Evolutionary conservation across 2,329 filamentous ascomycete species (phyloP), one percentile per base, ranked within the genome.

Genomic region (Nemania sp.): DNA sequence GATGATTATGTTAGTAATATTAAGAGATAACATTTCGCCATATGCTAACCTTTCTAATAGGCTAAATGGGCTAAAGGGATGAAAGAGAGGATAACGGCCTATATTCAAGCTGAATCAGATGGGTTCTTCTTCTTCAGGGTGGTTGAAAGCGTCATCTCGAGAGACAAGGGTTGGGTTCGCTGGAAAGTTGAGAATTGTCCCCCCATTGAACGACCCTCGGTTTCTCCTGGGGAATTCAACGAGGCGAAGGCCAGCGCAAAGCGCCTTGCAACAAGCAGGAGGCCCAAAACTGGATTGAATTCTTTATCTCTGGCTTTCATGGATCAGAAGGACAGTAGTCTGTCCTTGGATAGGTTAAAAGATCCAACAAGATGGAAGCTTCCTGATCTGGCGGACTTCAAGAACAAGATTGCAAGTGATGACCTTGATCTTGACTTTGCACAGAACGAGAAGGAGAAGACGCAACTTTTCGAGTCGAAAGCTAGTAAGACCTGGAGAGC

Each of bases 151-250:
- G 94, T 99, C 34, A 85, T 99, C 32, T 91, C 92, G 21, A 85
- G 95, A 65, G 95, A 99, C 76, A 98, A 97, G 80, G 97, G 98
- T 73, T 99, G 96, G 96, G 92, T 96, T 46, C 89, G 92, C 64
- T 99, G 95, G 95, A 99, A 99, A 78, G 89, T 94, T 62, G 92
- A 97, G 74, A 91, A 89, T 67, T 99, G 95, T 73, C 91, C 92
- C 21, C 85, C 89, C 5, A 98, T 99, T 71, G 88, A 93, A 71
- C 85, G 86, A 61, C 85, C 90, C 20, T 80, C 91, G 11, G 83
- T 98, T 32, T 83, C 88, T 2, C 82, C 88, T 1, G 77, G 85
- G 29, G 84, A 89, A 48, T 94, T 92, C 73, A 76, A 87, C 40
- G 83, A 87, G 55, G 89, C 92, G 21, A 90, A 89, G 72, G 79